Base-by-base conservation (phyloP, 257 asterid genomes). In the Salvia splendens region DNA sequence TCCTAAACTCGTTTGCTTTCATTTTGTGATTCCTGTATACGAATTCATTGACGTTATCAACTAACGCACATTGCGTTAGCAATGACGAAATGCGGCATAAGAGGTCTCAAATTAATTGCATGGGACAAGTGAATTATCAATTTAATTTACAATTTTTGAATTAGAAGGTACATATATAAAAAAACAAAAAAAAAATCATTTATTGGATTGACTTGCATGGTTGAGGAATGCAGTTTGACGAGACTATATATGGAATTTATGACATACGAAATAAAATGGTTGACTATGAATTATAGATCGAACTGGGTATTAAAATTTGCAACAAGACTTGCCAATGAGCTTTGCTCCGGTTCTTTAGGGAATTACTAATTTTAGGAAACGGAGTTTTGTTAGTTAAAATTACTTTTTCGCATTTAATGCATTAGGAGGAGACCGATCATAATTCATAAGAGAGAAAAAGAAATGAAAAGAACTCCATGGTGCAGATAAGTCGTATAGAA, bases 11-110 rank as follows among this genome's bases (percentile, higher is more conserved):
- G 0, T 20, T 20, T 20, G 24, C 24, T 24, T 24, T 1, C 30
- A 24, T 24, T 24, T 24, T 24, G 30, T 2, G 38, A 33, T 33
- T 50, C 24, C 61, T 10, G 14, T 8, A 28, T 33, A 68, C 40
- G 59, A 46, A 16, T 15, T 33, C 28, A 58, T 20, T 58, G 62
- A 53, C 33, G 7, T 11, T 46, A 28, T 20, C 36, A 55, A 42
- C 8, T 66, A 40, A 10, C 5, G n/a, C 12, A 40, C 42, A 46
- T 16, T 45, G 68, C 57, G 49, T 32, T 68, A 24, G 54, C 72
- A 64, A n/a, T 68, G 73, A 55, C 73, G 65, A 55, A 58, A 40
- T 48, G 52, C 48, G n/a, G 33, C 54, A 11, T 24, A 30, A 4
- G 14, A 14, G 8, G 12, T 45, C 43, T 62, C 66, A 45, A 62